These are phyloP conservation scores for Fusarium agapanthi DNA, from an alignment of 2,329 filamentous ascomycete species.

Conservation along the genomic window DNA sequence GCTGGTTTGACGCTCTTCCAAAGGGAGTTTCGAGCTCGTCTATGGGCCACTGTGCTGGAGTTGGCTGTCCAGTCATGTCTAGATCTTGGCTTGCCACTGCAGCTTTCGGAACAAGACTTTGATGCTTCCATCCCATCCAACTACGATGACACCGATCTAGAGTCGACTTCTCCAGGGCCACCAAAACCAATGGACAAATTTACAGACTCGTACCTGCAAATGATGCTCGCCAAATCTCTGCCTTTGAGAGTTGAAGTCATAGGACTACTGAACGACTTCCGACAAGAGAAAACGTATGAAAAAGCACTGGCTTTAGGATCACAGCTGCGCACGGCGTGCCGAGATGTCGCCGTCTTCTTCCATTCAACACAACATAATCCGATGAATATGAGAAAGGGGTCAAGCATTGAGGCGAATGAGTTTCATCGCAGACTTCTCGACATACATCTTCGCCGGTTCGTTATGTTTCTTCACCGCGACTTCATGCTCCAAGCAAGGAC, in stretches of 20 bases:
- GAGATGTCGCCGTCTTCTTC: conserved; percentile 38
- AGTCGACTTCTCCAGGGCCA: neutral
- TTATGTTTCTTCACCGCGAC: conserved; percentile 41
- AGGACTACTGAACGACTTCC: conserved; percentile 36
- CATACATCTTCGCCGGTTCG: conserved; percentile 39
- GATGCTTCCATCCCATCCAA: conserved; percentile 35
- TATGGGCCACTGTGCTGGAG: conserved; percentile 41
- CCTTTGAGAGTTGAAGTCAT: conserved; percentile 32
- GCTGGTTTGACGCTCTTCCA: conserved; percentile 29
- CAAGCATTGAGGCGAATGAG: conserved; percentile 22
- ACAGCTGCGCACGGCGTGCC: conserved; percentile 34
- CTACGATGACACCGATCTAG: conserved; percentile 36
- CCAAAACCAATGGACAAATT: conserved; percentile 12
- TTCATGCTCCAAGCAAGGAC: conserved; percentile 39
- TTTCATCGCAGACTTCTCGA: conserved; percentile 40
- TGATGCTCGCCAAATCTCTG: conserved; percentile 33
- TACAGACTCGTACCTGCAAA: conserved; percentile 38
- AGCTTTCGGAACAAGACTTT: conserved; percentile 27
- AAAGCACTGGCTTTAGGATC: conserved; percentile 28
- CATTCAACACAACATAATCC: conserved; percentile 1
- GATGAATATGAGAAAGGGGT: neutral
- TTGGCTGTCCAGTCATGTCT: conserved; percentile 35
- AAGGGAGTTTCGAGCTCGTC: conserved; percentile 31
- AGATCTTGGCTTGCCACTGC: conserved; percentile 37
- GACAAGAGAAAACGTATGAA: conserved; percentile 32